Conservation (phyloP, 2,329 filamentous ascomycete genomes). For the Monosporascus sp. region DNA sequence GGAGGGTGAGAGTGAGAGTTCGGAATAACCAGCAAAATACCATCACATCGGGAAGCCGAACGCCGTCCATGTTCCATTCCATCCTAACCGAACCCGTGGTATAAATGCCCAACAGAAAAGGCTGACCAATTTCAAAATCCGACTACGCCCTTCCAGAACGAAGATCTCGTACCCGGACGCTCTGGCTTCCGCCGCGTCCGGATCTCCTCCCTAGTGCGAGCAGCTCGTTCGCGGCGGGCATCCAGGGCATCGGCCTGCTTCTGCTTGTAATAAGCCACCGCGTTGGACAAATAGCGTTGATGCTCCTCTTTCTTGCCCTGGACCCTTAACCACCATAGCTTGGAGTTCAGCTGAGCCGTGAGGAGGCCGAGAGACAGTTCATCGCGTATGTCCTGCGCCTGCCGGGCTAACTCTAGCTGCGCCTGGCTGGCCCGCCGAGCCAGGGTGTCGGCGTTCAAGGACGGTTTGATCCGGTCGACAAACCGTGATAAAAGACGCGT, state of each 20-base stretch:
- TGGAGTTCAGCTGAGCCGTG: slow-evolving; percentile 50
- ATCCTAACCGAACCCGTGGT: slow-evolving; percentile 18
- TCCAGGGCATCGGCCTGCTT: slow-evolving; percentile 29
- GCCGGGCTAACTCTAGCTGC: slow-evolving; percentile 27
- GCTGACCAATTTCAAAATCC: slow-evolving; percentile 9
- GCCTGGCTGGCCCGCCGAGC: slow-evolving; percentile 22
- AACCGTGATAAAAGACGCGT: slow-evolving; percentile 16
- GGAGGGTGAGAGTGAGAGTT: not conserved
- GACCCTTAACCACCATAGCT: slow-evolving; percentile 51
- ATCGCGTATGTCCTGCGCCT: slow-evolving; percentile 30
- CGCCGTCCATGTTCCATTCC: slow-evolving; percentile 22
- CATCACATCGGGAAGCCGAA: slow-evolving; percentile 20
- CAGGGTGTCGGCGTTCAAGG: slow-evolving; percentile 17
- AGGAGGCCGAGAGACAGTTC: slow-evolving; percentile 42
- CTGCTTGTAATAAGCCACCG: slow-evolving; percentile 35
- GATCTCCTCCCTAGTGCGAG: slow-evolving; percentile 23
- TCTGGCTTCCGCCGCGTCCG: slow-evolving; percentile 21
- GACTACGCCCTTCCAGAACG: slow-evolving; percentile 18
- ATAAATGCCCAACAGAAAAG: slow-evolving; percentile 15
- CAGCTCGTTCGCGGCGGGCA: slow-evolving; percentile 22
- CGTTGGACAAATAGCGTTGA: slow-evolving; percentile 42
- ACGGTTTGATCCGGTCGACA: slow-evolving; percentile 18
- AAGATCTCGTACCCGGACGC: slow-evolving; percentile 14
- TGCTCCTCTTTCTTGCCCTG: slow-evolving; percentile 44
- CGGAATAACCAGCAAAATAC: slow-evolving; percentile 14